Evolutionary conservation across 768 basidiomycete species (phyloP).

Genomic region (Phallus indusiatus): DNA sequence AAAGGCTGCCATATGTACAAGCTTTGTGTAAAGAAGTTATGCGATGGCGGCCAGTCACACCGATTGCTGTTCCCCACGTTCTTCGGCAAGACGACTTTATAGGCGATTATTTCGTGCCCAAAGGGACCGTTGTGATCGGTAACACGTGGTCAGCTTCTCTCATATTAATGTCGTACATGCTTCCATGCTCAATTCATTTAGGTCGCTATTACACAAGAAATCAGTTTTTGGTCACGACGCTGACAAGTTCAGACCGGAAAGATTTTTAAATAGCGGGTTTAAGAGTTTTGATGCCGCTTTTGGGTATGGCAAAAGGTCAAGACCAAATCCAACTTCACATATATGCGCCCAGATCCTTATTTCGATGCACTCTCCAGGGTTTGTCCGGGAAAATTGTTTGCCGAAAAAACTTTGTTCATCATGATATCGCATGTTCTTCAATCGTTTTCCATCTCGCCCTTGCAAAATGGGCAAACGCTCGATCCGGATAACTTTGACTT

Average conservation of each 20-base stretch:
- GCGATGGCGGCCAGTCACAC: background rate
- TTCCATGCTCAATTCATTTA: background rate
- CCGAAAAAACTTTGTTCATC: too few relatives aligned
- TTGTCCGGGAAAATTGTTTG: too few relatives aligned
- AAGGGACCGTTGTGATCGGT: constrained; percentile 12
- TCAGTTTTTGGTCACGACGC: background rate
- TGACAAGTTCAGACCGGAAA: background rate
- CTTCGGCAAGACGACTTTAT: constrained; percentile 10
- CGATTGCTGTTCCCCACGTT: constrained; percentile 1
- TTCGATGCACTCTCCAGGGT: too few relatives aligned
- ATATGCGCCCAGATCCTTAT: too few relatives aligned
- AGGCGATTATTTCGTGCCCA: constrained; percentile 33
- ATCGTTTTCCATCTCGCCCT: too few relatives aligned
- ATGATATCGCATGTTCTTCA: too few relatives aligned
- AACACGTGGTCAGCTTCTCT: constrained; percentile 12
- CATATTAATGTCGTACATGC: background rate
- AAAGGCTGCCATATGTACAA: constrained; percentile 4
- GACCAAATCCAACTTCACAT: too few relatives aligned
- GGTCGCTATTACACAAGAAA: background rate
- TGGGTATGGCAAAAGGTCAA: background rate
- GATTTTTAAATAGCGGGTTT: background rate
- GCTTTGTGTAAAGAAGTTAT: background rate
- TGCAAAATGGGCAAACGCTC: too few relatives aligned
- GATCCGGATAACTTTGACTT: too few relatives aligned
- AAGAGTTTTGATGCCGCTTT: background rate